A percentile compares a stretch with the other conserved stretches of the same genome.
Evolutionary conservation across 768 basidiomycete genomes (phyloP).

Genomic region (Podaxis sp.): DNA sequence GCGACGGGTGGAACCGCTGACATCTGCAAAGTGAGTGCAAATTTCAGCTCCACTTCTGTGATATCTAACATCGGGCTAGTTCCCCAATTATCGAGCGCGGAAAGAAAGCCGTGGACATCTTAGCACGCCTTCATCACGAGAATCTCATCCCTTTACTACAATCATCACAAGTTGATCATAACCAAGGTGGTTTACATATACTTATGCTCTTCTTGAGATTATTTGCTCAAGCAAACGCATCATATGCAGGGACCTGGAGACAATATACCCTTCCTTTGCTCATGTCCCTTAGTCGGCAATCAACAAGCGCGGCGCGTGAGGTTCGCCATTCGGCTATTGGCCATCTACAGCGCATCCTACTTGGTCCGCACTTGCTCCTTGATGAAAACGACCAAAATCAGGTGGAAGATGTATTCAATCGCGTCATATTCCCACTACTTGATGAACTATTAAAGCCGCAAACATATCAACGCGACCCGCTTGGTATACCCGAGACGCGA

Average conservation of each 20-base stretch:
- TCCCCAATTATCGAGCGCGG: conserved; percentile 82
- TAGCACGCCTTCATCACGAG: conserved; percentile 66
- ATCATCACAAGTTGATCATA: conserved; percentile 36
- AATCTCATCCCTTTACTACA: conserved; percentile 62
- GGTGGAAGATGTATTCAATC: conserved; percentile 84
- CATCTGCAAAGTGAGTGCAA: conserved; percentile 48
- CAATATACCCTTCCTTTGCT: conserved; percentile 75
- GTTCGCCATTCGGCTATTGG: conserved; percentile 79
- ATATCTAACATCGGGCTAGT: conserved; percentile 34
- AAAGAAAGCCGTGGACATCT: conserved; percentile 75
- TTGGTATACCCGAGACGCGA: conserved; percentile 90
- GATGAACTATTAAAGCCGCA: conserved; percentile 90
- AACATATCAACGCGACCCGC: conserved; percentile 73
- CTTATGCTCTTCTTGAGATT: background rate
- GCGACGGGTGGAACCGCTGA: conserved; percentile 49
- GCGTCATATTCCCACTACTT: conserved; percentile 86
- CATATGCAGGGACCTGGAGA: conserved; percentile 61
- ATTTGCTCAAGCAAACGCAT: background rate
- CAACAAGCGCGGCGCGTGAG: conserved; percentile 79
- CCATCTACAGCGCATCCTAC: conserved; percentile 80
- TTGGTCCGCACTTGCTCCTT: conserved; percentile 70
- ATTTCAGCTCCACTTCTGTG: conserved; percentile 2
- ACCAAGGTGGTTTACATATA: conserved; percentile 36
- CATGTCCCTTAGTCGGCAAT: conserved; percentile 73
- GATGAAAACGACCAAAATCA: conserved; percentile 58